Base-by-base conservation (phyloP, 495 filamentous ascomycete species). In the Penicillium daleae region DNA sequence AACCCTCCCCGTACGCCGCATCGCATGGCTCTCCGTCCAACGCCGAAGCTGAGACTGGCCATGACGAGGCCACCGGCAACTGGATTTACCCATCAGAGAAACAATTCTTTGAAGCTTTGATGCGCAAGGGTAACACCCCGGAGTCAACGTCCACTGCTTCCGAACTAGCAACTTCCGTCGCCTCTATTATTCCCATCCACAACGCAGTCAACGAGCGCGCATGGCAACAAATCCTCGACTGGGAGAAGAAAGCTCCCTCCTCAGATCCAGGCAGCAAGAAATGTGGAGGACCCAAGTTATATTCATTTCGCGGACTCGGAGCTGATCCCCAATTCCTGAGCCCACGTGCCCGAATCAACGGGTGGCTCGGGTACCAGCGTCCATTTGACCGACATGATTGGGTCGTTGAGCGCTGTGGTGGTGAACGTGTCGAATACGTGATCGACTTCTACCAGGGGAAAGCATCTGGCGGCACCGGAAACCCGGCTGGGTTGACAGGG, bases 361-460 rank as follows among this genome's bases (percentile, higher is more conserved):
- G 86, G 8, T 76, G 91, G 56, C 76, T 97, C 61, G 95, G 95
- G 21, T 97, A 97, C 77, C 87, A 92, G 71, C 79, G 85, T 37
- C 95, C 95, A 44, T 99, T 99, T 73, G 95, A 99, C 78, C 83
- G 95, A 53, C 95, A 99, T 71, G 95, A 99, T 76, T 98, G 95
- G 95, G 89, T 97, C 17, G 89, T 99, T 10, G 93, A 98, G 74
- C 81, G 95, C 60, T 97, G 95, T 62, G 77, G 66, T 66, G 94
- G 93, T n/a, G 89, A 86, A 66, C 83, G 82, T 66, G 77, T 99
- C 42, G 95, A 97, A 71, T 99, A 99, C 72, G 87, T 99, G 27
- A 99, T 99, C 75, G 95, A 99, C 77, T 99, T 98, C 73, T 99
- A 99, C 74, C 85, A 89, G 32, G 95, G 95, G 0, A 91, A 88